Conservation (phyloP, 345 rosid genomes). For the Eutrema yunnanense region DNA sequence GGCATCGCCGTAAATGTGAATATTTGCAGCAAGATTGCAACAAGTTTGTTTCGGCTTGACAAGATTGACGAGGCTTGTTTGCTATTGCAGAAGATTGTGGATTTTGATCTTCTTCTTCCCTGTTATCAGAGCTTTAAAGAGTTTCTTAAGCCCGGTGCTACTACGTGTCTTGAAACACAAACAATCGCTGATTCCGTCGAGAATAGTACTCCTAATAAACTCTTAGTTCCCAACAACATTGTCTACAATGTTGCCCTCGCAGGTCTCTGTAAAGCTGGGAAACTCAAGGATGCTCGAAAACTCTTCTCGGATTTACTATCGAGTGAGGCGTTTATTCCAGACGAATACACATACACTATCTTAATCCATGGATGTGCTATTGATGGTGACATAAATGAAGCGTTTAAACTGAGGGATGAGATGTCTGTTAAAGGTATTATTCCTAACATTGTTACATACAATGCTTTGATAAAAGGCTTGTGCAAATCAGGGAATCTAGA, state of each 20-base stretch:
- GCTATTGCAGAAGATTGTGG: constrained; percentile 51
- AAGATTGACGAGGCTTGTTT: constrained; percentile 64
- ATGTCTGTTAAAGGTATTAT: constrained; percentile 49
- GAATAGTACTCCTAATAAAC: constrained; percentile 29
- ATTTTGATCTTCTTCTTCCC: constrained; percentile 39
- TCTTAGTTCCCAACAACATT: constrained; percentile 46
- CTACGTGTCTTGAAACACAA: constrained; percentile 31
- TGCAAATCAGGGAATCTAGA: constrained; percentile 50
- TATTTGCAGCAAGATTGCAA: constrained; percentile 62
- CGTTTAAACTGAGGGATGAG: constrained; percentile 63
- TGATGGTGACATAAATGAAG: constrained; percentile 54
- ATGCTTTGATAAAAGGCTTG: constrained; percentile 61
- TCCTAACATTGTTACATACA: constrained; percentile 60
- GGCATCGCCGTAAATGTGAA: constrained; percentile 49
- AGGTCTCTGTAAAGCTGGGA: constrained; percentile 69
- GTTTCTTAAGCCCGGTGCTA: constrained; percentile 19
- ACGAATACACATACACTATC: constrained; percentile 55
- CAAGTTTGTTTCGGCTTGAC: constrained; percentile 49
- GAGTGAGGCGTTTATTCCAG: constrained; percentile 44
- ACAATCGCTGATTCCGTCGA: constrained; percentile 42
- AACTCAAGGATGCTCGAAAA: constrained; percentile 49
- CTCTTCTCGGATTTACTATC: constrained; percentile 43
- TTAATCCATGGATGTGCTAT: constrained; percentile 56
- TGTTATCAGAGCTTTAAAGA: constrained; percentile 26
- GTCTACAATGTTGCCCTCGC: constrained; percentile 61